Base-by-base conservation (phyloP, 352 stramenopile species). In the Aphanomyces cochlioides region DNA sequence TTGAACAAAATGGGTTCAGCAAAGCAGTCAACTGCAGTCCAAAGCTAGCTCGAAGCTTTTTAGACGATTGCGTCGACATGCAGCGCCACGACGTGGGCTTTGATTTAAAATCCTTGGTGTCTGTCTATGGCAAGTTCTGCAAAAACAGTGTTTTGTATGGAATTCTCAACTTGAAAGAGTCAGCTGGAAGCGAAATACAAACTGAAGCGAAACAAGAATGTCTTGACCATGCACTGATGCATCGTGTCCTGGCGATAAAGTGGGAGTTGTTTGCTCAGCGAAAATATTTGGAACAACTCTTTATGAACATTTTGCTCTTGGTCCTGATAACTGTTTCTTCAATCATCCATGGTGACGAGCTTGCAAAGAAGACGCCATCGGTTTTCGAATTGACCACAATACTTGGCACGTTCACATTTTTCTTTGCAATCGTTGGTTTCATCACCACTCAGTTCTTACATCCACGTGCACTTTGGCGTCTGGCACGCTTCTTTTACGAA, bases 11-110 rank as follows among this genome's bases (percentile, higher is more conserved):
- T 37, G 60, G 60, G 6, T 67, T 67, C 36, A 17, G 28, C 36
- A 67, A 67, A 41, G 60, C 60, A 2, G 54, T 67, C 60, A 67
- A 67, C 28, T 67, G 60, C 47, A 5, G 12, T 13, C 60, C 60
- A 1, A 41, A 56, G 37, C 60, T 67, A 5, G 60, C 28, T 15
- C 28, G 45, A 4, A 67, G 38, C 3, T 67, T 67, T 67, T 41
- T 67, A 17, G 47, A 67, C 60, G 60, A 67, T 37, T 67, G 60
- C 34, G 60, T 67, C 60, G 54, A 13, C 21, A 37, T 67, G n/a
- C 6, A 57, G 12, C 60, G 60, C 19, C 60, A 67, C 47, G 60
- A 67, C 47, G 60, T 67, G 3, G 28, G 17, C 5, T 67, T 67
- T 37, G 5, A 10, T 4, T 28, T 28, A 28, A 28, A 28, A 28